Conservation (phyloP, 2,329 filamentous ascomycete species). For the Trichophyton benhamiae region DNA sequence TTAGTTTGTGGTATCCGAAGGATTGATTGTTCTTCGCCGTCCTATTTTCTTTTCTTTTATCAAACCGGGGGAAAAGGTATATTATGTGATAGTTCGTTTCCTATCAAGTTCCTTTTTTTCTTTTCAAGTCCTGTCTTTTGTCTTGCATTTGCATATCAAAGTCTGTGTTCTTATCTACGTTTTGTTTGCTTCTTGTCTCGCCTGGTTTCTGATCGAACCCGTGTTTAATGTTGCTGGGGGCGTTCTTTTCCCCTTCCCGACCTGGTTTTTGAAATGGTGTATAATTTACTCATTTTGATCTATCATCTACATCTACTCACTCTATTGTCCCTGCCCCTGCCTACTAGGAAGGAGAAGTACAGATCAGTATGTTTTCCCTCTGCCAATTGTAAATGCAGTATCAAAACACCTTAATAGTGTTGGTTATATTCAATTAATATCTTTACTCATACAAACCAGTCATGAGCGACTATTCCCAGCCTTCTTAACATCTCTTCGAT, state of each 20-base stretch:
- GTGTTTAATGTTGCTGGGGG: slow-evolving; percentile 1
- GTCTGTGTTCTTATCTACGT: slow-evolving; percentile 2
- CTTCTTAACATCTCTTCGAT: slow-evolving; percentile 14
- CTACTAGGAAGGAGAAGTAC: not conserved
- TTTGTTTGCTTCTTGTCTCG: slow-evolving; percentile 5
- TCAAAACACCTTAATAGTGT: no score
- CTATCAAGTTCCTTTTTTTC: slow-evolving; percentile 7
- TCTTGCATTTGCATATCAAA: slow-evolving; percentile 2
- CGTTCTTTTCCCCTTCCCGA: not conserved
- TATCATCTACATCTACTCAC: not conserved
- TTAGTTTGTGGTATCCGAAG: not conserved
- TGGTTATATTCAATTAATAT: not conserved
- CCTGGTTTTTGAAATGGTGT: slow-evolving; percentile 2
- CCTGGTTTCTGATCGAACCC: not conserved
- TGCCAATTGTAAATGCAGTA: no score
- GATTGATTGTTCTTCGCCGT: slow-evolving; percentile 8
- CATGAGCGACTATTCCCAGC: not conserved
- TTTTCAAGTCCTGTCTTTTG: slow-evolving; percentile 6
- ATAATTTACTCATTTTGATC: not conserved
- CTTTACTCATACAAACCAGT: not conserved
- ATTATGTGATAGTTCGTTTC: slow-evolving; percentile 9
- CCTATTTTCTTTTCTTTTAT: slow-evolving; percentile 7
- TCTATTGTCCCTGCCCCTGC: not conserved
- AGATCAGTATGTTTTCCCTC: no score
- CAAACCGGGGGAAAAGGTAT: slow-evolving; percentile 6